Percentiles rank a stretch among this genome's conserved stretches.
Conservation (phyloP, 768 basidiomycete genomes). For the Flagelloscypha sp. region DNA sequence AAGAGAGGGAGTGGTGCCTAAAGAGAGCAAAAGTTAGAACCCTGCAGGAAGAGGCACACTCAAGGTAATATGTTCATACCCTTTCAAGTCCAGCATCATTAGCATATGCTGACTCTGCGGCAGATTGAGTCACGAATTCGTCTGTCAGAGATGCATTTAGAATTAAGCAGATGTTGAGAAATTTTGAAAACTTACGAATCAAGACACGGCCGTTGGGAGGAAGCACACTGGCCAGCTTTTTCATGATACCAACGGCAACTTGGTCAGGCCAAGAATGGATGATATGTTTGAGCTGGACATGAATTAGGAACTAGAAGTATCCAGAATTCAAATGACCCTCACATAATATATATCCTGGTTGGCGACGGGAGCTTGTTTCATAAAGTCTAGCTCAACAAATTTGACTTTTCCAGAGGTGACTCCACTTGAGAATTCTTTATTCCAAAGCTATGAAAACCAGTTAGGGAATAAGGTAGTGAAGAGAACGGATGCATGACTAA, state of each 20-base stretch:
- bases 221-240: slow-evolving; percentile 28
- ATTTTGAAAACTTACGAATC: slow-evolving; percentile 25
- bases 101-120: no score
- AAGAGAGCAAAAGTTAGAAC: no score
- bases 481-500: slow-evolving; percentile 5
- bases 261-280: slow-evolving; percentile 35
- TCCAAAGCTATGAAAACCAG: slow-evolving; percentile 20
- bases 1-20: slow-evolving; percentile 38
- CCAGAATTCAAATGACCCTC: no score
- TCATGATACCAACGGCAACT: slow-evolving; percentile 26
- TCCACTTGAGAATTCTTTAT: slow-evolving; percentile 23
- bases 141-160: slow-evolving; percentile 15
- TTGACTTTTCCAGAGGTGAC: slow-evolving; percentile 25
- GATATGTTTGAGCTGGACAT: no score
- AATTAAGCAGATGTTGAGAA: not conserved
- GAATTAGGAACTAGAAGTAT: no score
- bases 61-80: no score
- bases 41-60: no score
- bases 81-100: slow-evolving; percentile 3
- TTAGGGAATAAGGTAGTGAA: not conserved
- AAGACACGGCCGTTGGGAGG: slow-evolving; percentile 24
- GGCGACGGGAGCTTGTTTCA: slow-evolving; percentile 25
- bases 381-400: slow-evolving; percentile 32
- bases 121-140: slow-evolving; percentile 28
- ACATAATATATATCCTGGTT: slow-evolving; percentile 35